A percentile compares a stretch with the other conserved stretches of the same genome.
These are phyloP conservation scores for Saprolegnia parasitica DNA, from an alignment of 352 stramenopile genomes.

Conservation along the genomic window DNA sequence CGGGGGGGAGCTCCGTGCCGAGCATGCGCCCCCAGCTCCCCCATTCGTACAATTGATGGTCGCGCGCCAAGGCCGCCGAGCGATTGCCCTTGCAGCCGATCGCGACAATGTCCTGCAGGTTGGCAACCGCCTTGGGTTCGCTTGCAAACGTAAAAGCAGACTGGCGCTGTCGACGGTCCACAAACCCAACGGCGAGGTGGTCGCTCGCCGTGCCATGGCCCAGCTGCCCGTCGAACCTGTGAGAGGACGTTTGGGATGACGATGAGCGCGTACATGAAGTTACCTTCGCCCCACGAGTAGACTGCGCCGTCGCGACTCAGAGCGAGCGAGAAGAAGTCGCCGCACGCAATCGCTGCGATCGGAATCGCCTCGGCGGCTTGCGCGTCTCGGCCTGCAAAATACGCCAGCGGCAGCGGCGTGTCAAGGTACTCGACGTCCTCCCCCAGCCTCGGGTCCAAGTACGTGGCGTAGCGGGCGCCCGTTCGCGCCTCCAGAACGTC, in stretches of 20 bases:
- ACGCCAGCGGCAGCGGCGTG: slow-evolving; percentile 46
- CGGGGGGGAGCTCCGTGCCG: slow-evolving; percentile 50
- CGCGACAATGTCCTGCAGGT: slow-evolving; percentile 39
- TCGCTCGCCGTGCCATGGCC: slow-evolving; percentile 52
- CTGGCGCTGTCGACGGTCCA: slow-evolving; percentile 55
- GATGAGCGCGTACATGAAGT: background rate
- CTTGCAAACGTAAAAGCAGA: slow-evolving; percentile 66
- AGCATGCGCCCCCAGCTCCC: slow-evolving; percentile 59
- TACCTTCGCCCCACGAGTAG: slow-evolving; percentile 65
- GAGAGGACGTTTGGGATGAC: background rate
- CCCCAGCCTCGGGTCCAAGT: slow-evolving; percentile 52
- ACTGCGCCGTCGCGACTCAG: slow-evolving; percentile 60
- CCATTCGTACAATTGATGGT: slow-evolving; percentile 57
- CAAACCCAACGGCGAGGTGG: slow-evolving; percentile 57
- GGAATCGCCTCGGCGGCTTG: slow-evolving; percentile 65
- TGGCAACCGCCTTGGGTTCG: slow-evolving; percentile 55
- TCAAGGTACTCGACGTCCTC: slow-evolving; percentile 44
- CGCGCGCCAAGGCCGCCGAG: slow-evolving; percentile 41
- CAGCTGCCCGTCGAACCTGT: slow-evolving; percentile 53
- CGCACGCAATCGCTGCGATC: slow-evolving; percentile 50
- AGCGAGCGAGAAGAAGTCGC: slow-evolving; percentile 62
- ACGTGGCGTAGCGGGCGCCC: slow-evolving; percentile 36
- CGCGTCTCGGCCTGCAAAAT: slow-evolving; percentile 49
- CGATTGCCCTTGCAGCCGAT: slow-evolving; percentile 58
- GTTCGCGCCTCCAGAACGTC: slow-evolving; percentile 47